phyloP scores from a whole-genome alignment of 2,329 filamentous ascomycete genomes.

The Fusarium falciforme region DNA sequence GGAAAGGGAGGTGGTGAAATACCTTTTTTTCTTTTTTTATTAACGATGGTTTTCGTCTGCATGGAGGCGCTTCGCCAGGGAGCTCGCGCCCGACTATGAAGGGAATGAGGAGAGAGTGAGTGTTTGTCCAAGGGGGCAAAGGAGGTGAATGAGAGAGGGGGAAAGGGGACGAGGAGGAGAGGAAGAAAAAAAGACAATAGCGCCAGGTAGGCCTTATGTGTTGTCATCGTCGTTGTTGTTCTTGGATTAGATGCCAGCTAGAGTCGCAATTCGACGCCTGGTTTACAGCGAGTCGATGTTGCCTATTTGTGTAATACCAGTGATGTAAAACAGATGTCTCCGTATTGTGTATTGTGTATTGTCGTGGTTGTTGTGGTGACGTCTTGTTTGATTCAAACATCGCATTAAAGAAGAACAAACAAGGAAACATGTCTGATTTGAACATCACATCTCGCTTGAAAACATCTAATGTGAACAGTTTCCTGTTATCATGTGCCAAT shows the following conservation, averaged over 20 bases:
- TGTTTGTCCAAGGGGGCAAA: neutral
- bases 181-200: slow-evolving; percentile 19
- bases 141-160: neutral
- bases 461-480: neutral
- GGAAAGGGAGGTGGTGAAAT: slow-evolving; percentile 9
- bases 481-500: neutral
- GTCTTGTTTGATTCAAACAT: neutral
- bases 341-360: neutral
- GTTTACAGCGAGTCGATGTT: slow-evolving; percentile 29
- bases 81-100: slow-evolving; percentile 4
- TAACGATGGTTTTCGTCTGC: slow-evolving; percentile 5
- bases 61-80: slow-evolving; percentile 4
- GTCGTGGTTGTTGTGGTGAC: neutral
- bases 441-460: neutral
- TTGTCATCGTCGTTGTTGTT: slow-evolving; percentile 18
- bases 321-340: slow-evolving; percentile 4
- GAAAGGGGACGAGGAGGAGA: neutral
- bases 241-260: slow-evolving; percentile 44
- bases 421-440: neutral
- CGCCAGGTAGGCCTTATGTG: slow-evolving; percentile 20
- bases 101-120: neutral
- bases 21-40: slow-evolving; percentile 15
- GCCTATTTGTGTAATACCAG: slow-evolving; percentile 23
- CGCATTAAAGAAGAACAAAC: too few species aligned
- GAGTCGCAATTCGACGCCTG: slow-evolving; percentile 40